These are phyloP conservation scores for Cymbidium sinense DNA, from an alignment of 106 monocot genomes.

Conservation along the genomic window DNA sequence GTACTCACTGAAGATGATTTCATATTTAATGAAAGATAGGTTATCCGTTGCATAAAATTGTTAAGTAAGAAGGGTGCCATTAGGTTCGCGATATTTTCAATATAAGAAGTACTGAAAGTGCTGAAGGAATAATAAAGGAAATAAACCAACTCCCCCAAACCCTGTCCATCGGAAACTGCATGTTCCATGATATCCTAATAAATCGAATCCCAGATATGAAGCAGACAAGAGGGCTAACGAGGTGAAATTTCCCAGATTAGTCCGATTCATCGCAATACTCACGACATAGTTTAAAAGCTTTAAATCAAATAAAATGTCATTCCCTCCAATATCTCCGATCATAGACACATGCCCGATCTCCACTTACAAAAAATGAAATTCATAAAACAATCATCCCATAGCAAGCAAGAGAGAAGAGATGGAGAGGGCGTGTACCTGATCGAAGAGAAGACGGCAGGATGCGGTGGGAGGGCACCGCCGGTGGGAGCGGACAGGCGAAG, in stretches of 20 bases:
- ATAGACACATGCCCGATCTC: neutral
- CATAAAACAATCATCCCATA: neutral
- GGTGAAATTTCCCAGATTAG: no score
- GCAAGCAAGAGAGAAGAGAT: conserved; percentile 1
- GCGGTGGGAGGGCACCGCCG: neutral
- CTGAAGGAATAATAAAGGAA: neutral
- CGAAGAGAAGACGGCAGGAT: neutral
- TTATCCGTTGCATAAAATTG: no score
- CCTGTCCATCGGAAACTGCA: no score
- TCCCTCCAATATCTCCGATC: neutral
- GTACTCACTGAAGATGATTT: no score
- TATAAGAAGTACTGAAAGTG: neutral
- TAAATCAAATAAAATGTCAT: neutral
- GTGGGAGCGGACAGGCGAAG: neutral
- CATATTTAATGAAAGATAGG: no score
- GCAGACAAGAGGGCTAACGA: neutral
- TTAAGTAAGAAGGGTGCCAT: neutral
- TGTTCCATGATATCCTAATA: no score
- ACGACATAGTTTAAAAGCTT: neutral
- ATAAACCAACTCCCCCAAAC: neutral
- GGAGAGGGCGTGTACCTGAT: neutral
- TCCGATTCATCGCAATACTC: neutral
- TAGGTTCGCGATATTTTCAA: neutral
- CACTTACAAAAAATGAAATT: neutral
- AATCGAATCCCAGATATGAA: no score